Evolutionary conservation across 2,329 filamentous ascomycete genomes (phyloP), one percentile per base, ranked within the genome.

Genomic region (Paecilomyces dactylethromorphus): DNA sequence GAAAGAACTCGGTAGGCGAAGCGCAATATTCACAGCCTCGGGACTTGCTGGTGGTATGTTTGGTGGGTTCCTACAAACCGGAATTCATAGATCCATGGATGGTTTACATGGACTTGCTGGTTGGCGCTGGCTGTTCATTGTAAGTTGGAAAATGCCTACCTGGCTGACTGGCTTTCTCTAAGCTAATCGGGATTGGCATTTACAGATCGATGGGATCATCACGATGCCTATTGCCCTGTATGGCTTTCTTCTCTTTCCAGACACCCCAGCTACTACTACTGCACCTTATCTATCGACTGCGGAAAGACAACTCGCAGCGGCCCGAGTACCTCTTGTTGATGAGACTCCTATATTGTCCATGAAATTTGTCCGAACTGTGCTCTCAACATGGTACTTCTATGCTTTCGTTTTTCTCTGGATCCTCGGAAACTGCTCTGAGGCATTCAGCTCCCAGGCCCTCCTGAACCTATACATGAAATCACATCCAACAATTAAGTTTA

Each of bases 341-440:
- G 29, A 29, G 31, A 52, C n/a, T 12, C 15, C 58, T 3, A 52
- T 39, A 26, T 22, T 53, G 6, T 32, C 52, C 3, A 18, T 2
- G 4, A 21, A 31, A 26, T 67, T 69, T 52, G 59, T 62, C 39
- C 64, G 63, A 45, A 62, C 63, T n/a, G 62, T 70, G 45, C 63
- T 71, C 54, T 58, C 56, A 31, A 65, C 64, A 11, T 71, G 68
- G 68, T 66, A 70, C 45, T 68, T 65, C 58, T 71, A 69, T 58
- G 67, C 63, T 10, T 71, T 71, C 53, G 65, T 67, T 12, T 59
- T 69, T 52, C 65, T 71, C 12, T 71, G 68, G 68, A 81, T 87
- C 63, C 83, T 90, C 49, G 87, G 86, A 0, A 85, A 86, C 39
- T 85, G 89, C 68, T 85, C 84, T 0, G 87, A 90, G 69, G 87